Conservation (phyloP, 805 yeast species). For the Saturnispora gosingensis region DNA sequence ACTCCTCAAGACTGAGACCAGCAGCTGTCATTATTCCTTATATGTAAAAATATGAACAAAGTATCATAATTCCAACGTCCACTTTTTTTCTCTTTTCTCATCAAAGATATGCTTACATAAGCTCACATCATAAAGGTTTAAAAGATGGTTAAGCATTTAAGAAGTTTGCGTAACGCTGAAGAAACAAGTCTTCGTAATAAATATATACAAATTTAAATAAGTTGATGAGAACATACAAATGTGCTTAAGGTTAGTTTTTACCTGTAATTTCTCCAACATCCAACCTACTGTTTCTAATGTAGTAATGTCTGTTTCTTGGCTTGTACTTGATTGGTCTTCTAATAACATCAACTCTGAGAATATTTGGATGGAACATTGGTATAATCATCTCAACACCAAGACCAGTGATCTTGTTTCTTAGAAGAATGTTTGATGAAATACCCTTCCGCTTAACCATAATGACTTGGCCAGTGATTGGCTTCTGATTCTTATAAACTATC, state of each 20-base stretch:
- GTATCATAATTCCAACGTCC: neutral
- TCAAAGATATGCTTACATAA: neutral
- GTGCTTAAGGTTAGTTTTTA: constrained; percentile 6
- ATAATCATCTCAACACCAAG: constrained; percentile 81
- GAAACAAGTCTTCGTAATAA: neutral
- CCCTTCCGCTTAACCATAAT: constrained; percentile 67
- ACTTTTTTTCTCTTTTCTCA: neutral
- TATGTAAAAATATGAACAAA: neutral
- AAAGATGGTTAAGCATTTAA: neutral
- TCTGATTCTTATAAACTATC: constrained; percentile 58
- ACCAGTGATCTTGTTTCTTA: constrained; percentile 75
- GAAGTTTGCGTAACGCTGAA: neutral
- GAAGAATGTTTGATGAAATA: constrained; percentile 62
- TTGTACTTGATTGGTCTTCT: constrained; percentile 66
- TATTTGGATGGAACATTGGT: constrained; percentile 71
- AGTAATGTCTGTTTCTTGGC: constrained; percentile 80
- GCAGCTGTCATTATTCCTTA: neutral
- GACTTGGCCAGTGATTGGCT: constrained; percentile 68
- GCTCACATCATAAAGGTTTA: neutral
- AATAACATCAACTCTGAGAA: constrained; percentile 68
- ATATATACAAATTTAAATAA: neutral
- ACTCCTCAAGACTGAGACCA: constrained; percentile 32
- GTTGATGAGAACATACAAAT: neutral
- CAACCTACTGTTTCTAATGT: constrained; percentile 68
- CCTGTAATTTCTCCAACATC: constrained; percentile 59